Conservation (phyloP, 2,329 filamentous ascomycete genomes). For the Ustulina deusta region DNA sequence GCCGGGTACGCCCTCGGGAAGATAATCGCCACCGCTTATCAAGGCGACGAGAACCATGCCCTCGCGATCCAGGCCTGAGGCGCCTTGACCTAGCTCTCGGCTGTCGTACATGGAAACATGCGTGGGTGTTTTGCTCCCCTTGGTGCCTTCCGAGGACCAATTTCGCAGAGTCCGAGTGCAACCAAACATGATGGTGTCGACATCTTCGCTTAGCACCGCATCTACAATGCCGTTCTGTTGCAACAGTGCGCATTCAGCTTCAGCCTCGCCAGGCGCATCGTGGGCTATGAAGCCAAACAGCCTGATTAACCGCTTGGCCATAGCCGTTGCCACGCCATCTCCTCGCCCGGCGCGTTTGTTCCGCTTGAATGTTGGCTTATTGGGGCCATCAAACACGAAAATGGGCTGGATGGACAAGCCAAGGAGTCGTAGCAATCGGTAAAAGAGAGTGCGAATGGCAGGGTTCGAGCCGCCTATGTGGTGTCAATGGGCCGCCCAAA, state of each 20-base stretch:
- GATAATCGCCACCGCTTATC: conserved; percentile 95
- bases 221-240: conserved; percentile 88
- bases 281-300: conserved; percentile 88
- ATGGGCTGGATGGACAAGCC: conserved; percentile 84
- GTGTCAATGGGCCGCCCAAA: conserved; percentile 8
- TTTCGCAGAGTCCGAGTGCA: conserved; percentile 82
- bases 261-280: conserved; percentile 92
- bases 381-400: conserved; percentile 89
- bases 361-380: conserved; percentile 88
- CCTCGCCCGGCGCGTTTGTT: conserved; percentile 79
- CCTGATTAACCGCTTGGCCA: conserved; percentile 85
- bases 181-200: conserved; percentile 98
- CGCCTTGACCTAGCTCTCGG: conserved; percentile 60
- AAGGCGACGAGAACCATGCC: conserved; percentile 95
- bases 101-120: conserved; percentile 87
- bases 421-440: conserved; percentile 83
- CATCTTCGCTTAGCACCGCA: conserved; percentile 94
- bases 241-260: conserved; percentile 92
- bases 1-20: conserved; percentile 86
- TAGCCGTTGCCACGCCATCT: conserved; percentile 75
- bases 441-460: conserved; percentile 91
- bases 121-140: conserved; percentile 76
- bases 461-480: conserved; percentile 79
- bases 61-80: conserved; percentile 77
- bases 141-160: conserved; percentile 79